phyloP scores from a whole-genome alignment of 2,329 filamentous ascomycete genomes.

The Septoria petroselini region DNA sequence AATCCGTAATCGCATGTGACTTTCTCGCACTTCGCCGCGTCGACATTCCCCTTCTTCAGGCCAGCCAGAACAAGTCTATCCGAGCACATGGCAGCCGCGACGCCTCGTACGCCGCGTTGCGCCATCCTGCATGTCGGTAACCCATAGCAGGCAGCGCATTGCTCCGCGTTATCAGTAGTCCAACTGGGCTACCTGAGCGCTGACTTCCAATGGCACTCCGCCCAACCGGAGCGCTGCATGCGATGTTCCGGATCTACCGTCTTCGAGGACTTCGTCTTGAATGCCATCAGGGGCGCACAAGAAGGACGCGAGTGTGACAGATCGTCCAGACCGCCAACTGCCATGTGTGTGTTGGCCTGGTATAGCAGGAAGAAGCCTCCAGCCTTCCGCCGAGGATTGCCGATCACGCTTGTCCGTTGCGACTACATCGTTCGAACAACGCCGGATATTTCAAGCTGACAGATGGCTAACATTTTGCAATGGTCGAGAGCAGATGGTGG shows the following conservation, averaged over 20 bases:
- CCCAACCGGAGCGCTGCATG: background rate
- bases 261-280: background rate
- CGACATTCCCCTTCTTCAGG: background rate
- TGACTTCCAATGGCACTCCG: background rate
- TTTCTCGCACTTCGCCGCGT: background rate
- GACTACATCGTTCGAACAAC: background rate
- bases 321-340: background rate
- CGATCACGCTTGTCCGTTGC: background rate
- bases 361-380: background rate
- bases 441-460: background rate
- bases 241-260: background rate
- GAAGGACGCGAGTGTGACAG: background rate
- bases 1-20: no score
- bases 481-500: background rate
- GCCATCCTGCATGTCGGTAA: background rate
- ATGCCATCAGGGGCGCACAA: background rate
- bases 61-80: background rate
- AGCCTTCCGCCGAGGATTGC: background rate
- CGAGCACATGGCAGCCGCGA: background rate
- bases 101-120: background rate
- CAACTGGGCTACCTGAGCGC: background rate
- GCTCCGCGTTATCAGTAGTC: background rate
- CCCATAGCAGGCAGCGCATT: background rate
- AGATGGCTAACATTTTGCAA: background rate
- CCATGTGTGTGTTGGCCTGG: conserved; percentile 1